phyloP scores from a whole-genome alignment of 2,329 filamentous ascomycete genomes.

The Lachnellula subtilissima region DNA sequence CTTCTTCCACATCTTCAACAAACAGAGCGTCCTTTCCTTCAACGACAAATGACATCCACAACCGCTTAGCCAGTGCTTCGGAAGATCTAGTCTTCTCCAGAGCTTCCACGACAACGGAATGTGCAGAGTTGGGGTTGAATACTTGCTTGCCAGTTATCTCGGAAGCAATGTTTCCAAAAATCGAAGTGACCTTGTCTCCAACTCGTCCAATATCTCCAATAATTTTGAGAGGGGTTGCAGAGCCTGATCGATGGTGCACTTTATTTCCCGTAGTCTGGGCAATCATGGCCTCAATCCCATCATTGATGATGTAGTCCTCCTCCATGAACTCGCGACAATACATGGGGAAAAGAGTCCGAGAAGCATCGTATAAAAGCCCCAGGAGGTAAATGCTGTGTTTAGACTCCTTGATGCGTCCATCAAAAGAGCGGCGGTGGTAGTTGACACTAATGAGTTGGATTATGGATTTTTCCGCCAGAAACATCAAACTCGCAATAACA shows the following conservation, averaged over 20 bases:
- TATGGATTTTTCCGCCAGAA: conserved; percentile 71
- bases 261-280: conserved; percentile 46
- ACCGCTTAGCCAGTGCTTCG: conserved; percentile 86
- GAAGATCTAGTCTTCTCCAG: conserved; percentile 79
- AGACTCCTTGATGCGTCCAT: conserved; percentile 77
- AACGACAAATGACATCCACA: conserved; percentile 98
- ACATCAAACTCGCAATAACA: conserved; percentile 64
- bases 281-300: conserved; percentile 68
- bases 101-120: conserved; percentile 84
- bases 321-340: conserved; percentile 88
- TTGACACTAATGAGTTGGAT: conserved; percentile 81
- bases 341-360: conserved; percentile 80
- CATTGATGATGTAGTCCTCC: conserved; percentile 88
- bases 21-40: conserved; percentile 79
- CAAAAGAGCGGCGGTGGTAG: conserved; percentile 81
- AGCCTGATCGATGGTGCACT: conserved; percentile 49
- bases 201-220: conserved; percentile 71
- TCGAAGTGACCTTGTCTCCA: conserved; percentile 89
- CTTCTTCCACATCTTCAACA: conserved; percentile 78
- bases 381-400: conserved; percentile 82
- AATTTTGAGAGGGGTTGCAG: conserved; percentile 71
- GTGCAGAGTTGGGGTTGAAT: conserved; percentile 86
- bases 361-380: conserved; percentile 84
- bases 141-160: conserved; percentile 95
- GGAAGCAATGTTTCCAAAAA: conserved; percentile 86